Conservation (phyloP, 75 land plant species). For the Pinus tabuliformis region DNA sequence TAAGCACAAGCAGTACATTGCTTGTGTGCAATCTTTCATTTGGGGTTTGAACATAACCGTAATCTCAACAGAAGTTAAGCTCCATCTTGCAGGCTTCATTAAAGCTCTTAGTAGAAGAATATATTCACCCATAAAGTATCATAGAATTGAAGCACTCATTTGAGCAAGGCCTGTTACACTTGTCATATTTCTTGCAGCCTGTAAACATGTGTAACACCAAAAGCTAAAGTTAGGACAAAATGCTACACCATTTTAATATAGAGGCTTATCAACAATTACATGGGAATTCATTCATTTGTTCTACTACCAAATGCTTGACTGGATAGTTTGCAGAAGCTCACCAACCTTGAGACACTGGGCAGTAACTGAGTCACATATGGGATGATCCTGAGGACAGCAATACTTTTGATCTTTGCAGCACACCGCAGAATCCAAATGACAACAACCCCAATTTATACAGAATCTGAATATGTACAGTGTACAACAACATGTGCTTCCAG, state of each 20-base stretch:
- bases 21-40: not conserved
- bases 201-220: not conserved
- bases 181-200: slow-evolving; percentile 8
- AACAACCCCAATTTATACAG: slow-evolving; percentile 75
- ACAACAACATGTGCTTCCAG: slow-evolving; percentile 82
- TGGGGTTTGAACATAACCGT: not conserved
- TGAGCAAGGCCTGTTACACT: not conserved
- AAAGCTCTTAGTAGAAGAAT: not conserved
- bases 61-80: not conserved
- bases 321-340: not conserved
- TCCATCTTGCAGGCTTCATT: not conserved
- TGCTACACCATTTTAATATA: no score
- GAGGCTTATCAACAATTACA: no score
- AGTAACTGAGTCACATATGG: slow-evolving; percentile 53
- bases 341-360: slow-evolving; percentile 68
- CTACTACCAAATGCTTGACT: no score
- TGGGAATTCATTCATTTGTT: no score
- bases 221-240: not conserved
- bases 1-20: not conserved
- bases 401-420: slow-evolving; percentile 62
- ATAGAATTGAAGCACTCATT: slow-evolving; percentile 4
- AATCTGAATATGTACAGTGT: slow-evolving; percentile 30
- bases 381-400: slow-evolving; percentile 80
- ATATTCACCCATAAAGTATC: not conserved
- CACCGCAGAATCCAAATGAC: slow-evolving; percentile 55